Evolutionary conservation across 768 basidiomycete genomes (phyloP).

Genomic region (Lyophyllum atratum): DNA sequence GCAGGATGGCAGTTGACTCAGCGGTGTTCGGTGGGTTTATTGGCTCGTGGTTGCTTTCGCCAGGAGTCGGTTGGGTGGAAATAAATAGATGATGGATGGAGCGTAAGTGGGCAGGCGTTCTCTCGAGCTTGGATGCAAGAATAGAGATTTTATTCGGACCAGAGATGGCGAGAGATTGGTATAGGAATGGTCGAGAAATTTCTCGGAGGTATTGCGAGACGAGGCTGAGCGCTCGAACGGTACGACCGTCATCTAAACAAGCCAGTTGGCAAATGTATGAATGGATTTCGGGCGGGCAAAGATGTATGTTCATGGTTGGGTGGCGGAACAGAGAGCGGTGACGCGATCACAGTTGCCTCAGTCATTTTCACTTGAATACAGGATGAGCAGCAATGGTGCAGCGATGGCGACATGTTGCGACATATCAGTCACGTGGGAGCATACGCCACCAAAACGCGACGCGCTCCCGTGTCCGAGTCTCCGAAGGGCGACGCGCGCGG

Average conservation of each 20-base stretch:
- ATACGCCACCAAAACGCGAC: neutral
- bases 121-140: conserved; percentile 32
- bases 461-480: neutral
- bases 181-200: conserved; percentile 39
- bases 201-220: conserved; percentile 43
- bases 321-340: neutral
- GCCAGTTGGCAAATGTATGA: conserved; percentile 44
- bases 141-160: conserved; percentile 27
- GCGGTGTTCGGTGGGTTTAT: conserved; percentile 6
- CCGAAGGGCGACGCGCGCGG: no score
- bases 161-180: conserved; percentile 37
- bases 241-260: conserved; percentile 39
- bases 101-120: conserved; percentile 35
- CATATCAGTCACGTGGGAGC: conserved; percentile 16
- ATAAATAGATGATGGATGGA: conserved; percentile 47
- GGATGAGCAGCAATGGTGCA: conserved; percentile 18
- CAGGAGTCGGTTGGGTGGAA: conserved; percentile 27
- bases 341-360: neutral
- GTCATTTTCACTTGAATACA: conserved; percentile 1
- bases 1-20: conserved; percentile 23
- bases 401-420: conserved; percentile 26
- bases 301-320: conserved; percentile 28
- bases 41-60: conserved; percentile 9
- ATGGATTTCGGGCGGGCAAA: conserved; percentile 45
- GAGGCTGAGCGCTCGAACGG: conserved; percentile 35